Percentiles rank a stretch among this genome's conserved stretches.
These are phyloP conservation scores for Diaporthe vaccinii DNA, from an alignment of 2,329 filamentous ascomycete genomes.

Conservation along the genomic window DNA sequence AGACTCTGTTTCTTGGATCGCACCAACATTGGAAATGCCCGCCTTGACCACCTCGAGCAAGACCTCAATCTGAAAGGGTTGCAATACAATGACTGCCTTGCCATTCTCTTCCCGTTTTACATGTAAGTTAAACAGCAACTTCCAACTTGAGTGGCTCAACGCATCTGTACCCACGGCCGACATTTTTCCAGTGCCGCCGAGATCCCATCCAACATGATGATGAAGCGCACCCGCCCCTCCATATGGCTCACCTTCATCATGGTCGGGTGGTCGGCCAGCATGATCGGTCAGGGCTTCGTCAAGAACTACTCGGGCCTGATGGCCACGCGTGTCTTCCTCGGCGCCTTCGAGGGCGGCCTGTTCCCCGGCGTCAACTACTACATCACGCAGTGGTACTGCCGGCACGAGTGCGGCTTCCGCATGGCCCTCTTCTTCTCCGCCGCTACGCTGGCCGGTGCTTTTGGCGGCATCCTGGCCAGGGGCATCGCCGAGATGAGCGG, in stretches of 20 bases:
- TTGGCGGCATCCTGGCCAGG: slow-evolving; percentile 72
- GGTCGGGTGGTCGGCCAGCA: slow-evolving; percentile 52
- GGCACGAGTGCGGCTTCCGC: slow-evolving; percentile 71
- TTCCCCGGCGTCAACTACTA: slow-evolving; percentile 71
- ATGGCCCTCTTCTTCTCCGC: slow-evolving; percentile 72
- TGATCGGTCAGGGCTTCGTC: slow-evolving; percentile 62
- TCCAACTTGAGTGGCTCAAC: slow-evolving; percentile 41
- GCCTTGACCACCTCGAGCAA: slow-evolving; percentile 53
- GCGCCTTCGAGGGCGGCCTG: slow-evolving; percentile 71
- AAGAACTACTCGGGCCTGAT: slow-evolving; percentile 63
- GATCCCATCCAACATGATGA: slow-evolving; percentile 69
- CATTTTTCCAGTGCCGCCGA: slow-evolving; percentile 49
- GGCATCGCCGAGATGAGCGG: slow-evolving; percentile 71
- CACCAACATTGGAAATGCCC: slow-evolving; percentile 62
- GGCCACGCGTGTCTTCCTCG: slow-evolving; percentile 67
- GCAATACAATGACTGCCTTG: slow-evolving; percentile 56
- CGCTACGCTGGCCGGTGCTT: slow-evolving; percentile 72
- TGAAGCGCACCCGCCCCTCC: slow-evolving; percentile 66
- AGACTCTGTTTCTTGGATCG: slow-evolving; percentile 57
- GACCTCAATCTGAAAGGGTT: slow-evolving; percentile 43
- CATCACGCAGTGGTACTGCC: slow-evolving; percentile 70
- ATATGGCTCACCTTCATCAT: slow-evolving; percentile 66
- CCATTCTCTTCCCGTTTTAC: slow-evolving; percentile 68
- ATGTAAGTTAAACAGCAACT: slow-evolving; percentile 46
- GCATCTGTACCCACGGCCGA: not conserved